phyloP scores from a whole-genome alignment of 1,284 basidiomycete genomes.

The Fomes fomentarius region DNA sequence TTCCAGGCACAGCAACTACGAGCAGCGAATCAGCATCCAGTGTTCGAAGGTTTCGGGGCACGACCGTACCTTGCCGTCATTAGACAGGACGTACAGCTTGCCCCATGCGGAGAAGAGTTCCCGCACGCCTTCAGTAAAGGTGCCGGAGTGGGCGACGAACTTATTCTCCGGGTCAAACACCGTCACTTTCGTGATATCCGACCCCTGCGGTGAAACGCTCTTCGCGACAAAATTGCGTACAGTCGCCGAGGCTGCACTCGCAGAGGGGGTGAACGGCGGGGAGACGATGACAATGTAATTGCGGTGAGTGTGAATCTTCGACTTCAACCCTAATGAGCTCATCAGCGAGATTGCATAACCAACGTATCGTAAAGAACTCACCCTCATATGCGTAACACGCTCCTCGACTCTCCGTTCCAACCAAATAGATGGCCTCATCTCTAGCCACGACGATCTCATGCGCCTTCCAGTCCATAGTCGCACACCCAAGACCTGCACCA shows the following conservation, averaged over 20 bases:
- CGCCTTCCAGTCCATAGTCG: constrained; percentile 73
- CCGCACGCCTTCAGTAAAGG: constrained; percentile 80
- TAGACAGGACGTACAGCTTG: constrained; percentile 75
- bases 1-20: constrained; percentile 68
- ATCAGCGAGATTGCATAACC: neutral
- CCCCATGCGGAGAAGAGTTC: constrained; percentile 84
- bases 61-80: constrained; percentile 67
- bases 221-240: constrained; percentile 73
- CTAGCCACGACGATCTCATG: constrained; percentile 84
- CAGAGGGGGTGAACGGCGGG: constrained; percentile 76
- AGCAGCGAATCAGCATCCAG: neutral
- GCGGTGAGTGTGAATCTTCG: constrained; percentile 69
- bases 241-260: constrained; percentile 70
- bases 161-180: constrained; percentile 95
- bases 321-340: constrained; percentile 58
- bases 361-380: constrained; percentile 28
- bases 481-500: constrained; percentile 85
- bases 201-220: constrained; percentile 43
- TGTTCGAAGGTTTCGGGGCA: neutral
- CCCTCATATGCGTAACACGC: constrained; percentile 93
- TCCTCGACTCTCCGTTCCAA: constrained; percentile 82
- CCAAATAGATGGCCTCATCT: constrained; percentile 92
- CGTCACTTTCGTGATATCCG: constrained; percentile 84
- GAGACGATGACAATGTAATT: constrained; percentile 91
- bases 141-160: constrained; percentile 82